Conservation (phyloP, 2,329 filamentous ascomycete genomes). For the Cytospora piceae region DNA sequence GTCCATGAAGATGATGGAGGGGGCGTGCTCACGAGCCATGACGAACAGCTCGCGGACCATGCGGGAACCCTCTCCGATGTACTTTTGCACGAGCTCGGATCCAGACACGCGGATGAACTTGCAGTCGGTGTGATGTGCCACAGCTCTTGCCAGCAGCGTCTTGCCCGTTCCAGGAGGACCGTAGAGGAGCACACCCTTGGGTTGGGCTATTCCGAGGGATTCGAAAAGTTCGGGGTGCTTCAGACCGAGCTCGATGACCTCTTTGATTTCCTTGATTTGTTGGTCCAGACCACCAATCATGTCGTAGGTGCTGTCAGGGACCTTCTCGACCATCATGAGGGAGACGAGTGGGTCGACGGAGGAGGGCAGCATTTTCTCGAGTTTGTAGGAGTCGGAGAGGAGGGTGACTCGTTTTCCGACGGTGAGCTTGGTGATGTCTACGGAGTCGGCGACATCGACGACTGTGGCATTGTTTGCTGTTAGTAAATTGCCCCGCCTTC, state of each 20-base stretch:
- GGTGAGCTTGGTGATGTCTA: constrained; percentile 94
- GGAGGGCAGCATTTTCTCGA: constrained; percentile 97
- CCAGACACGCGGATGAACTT: constrained; percentile 98
- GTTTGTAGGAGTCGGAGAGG: constrained; percentile 95
- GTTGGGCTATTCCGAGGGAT: constrained; percentile 97
- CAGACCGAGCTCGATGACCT: constrained; percentile 97
- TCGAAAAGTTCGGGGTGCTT: constrained; percentile 99
- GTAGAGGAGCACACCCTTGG: constrained; percentile 95
- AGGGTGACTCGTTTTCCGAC: constrained; percentile 97
- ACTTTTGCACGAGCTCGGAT: constrained; percentile 97
- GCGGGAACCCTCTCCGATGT: constrained; percentile 95
- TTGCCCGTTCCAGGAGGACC: constrained; percentile 97
- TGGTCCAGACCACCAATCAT: constrained; percentile 99
- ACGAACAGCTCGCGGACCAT: constrained; percentile 99
- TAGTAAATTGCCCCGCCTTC: constrained; percentile 10
- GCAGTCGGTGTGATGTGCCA: constrained; percentile 98
- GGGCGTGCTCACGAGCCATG: constrained; percentile 97
- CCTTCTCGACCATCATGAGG: constrained; percentile 99
- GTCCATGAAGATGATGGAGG: constrained; percentile 99
- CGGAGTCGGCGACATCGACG: constrained; percentile 91
- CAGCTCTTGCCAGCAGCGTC: constrained; percentile 90
- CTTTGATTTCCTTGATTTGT: constrained; percentile 99
- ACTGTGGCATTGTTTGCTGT: constrained; percentile 59
- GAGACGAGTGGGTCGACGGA: constrained; percentile 98
- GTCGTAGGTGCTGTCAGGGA: constrained; percentile 99